Evolutionary conservation across 805 yeast species (phyloP).

Genomic region (Millerozyma acaciae): DNA sequence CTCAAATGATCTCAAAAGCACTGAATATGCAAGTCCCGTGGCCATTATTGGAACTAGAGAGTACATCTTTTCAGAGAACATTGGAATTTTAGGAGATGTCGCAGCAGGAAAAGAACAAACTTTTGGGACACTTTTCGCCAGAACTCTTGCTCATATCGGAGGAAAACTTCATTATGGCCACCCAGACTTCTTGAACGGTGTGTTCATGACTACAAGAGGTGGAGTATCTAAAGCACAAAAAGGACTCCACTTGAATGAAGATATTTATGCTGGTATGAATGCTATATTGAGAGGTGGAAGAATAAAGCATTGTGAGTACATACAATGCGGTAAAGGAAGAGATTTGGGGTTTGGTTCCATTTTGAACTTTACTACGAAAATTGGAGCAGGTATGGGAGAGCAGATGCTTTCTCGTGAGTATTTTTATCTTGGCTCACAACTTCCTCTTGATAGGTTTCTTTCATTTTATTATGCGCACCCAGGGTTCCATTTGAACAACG

Average conservation of each 20-base stretch:
- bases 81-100: slow-evolving; percentile 82
- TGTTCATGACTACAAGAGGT: slow-evolving; percentile 81
- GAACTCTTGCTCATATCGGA: slow-evolving; percentile 81
- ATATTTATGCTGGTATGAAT: slow-evolving; percentile 86
- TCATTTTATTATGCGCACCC: slow-evolving; percentile 85
- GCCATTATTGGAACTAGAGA: slow-evolving; percentile 88
- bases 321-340: slow-evolving; percentile 89
- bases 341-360: slow-evolving; percentile 86
- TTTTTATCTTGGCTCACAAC: slow-evolving; percentile 74
- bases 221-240: slow-evolving; percentile 86
- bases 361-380: slow-evolving; percentile 79
- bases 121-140: slow-evolving; percentile 78
- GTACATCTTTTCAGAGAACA: slow-evolving; percentile 80
- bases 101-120: slow-evolving; percentile 92
- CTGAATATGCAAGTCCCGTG: slow-evolving; percentile 46
- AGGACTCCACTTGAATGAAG: slow-evolving; percentile 82
- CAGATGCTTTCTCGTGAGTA: slow-evolving; percentile 83
- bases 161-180: slow-evolving; percentile 87
- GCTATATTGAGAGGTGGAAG: slow-evolving; percentile 82
- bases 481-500: slow-evolving; percentile 80
- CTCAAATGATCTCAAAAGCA: slow-evolving; percentile 14
- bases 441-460: slow-evolving; percentile 76
- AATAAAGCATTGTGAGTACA: slow-evolving; percentile 82
- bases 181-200: slow-evolving; percentile 76
- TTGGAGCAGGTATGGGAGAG: slow-evolving; percentile 94